Base-by-base conservation (phyloP, 257 asterid species). In the Fraxinus quadrangulata region DNA sequence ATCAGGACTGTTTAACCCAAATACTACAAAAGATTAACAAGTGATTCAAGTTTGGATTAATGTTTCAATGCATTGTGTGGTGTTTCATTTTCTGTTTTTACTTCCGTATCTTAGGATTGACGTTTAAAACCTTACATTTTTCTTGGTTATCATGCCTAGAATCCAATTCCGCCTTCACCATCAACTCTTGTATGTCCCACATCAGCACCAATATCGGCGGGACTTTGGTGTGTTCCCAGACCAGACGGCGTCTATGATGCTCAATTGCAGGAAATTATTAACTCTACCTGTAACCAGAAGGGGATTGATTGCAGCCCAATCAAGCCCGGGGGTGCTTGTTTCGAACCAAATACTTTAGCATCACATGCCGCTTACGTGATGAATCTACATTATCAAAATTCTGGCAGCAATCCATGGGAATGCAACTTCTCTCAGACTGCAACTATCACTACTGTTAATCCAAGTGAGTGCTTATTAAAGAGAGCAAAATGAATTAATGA, bases 341-440 rank as follows among this genome's bases (percentile, higher is more conserved):
- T 90, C 79, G 89, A 89, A 80, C 93, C 92, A 76, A 72, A 90
- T 87, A 90, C 86, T 34, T 83, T 87, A 70, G 77, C 51, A 71
- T 87, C 93, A 0, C 98, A 90, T 61, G 96, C 98, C 68, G 89
- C 96, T 83, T 94, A 88, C 75, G 97, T 92, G 75, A 89, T 89
- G 93, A 93, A 91, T 88, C 86, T 89, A 40, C 84, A 88, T 63
- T 93, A 88, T 85, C 99, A 90, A 89, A 82, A 90, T 79, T 79
- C 90, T 84, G 90, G 94, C 87, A 87, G 91, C 92, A 90, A 87
- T 83, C 83, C 88, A 2, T 86, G 97, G 94, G 84, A 83, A 82
- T 90, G 98, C 81, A 87, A 89, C 84, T 93, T 91, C 91, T 9
- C 65, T 81, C 89, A 89, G 79, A 92, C 92, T 2, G 91, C 96